These are phyloP conservation scores for Kuraishia ogatae DNA, from an alignment of 805 yeast species.

Conservation along the genomic window DNA sequence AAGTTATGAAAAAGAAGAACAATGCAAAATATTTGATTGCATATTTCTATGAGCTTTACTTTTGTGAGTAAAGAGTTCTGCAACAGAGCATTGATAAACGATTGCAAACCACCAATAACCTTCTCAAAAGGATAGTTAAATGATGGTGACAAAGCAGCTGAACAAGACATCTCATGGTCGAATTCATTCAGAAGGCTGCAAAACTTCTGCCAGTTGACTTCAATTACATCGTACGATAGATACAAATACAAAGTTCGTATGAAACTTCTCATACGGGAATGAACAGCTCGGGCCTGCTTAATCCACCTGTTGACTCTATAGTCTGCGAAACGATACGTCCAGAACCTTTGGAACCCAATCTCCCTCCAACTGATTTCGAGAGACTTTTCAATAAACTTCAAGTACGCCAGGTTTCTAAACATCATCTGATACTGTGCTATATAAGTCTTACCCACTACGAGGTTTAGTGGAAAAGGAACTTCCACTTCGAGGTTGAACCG, in stretches of 20 bases:
- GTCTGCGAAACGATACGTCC: slow-evolving; percentile 47
- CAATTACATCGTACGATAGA: slow-evolving; percentile 51
- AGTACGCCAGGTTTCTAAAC: slow-evolving; percentile 58
- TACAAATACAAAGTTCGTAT: slow-evolving; percentile 46
- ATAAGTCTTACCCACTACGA: slow-evolving; percentile 62
- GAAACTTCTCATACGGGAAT: slow-evolving; percentile 48
- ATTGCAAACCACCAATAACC: slow-evolving; percentile 37
- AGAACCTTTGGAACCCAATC: slow-evolving; percentile 51
- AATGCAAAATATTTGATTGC: slow-evolving; percentile 36
- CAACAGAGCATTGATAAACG: slow-evolving; percentile 53
- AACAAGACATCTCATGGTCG: slow-evolving; percentile 1
- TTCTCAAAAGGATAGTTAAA: slow-evolving; percentile 23
- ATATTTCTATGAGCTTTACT: slow-evolving; percentile 36
- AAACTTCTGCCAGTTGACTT: slow-evolving; percentile 40
- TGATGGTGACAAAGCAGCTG: not conserved
- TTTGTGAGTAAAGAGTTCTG: slow-evolving; percentile 62
- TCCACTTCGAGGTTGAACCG: slow-evolving; percentile 45
- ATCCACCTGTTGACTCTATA: slow-evolving; percentile 43
- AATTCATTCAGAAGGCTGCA: slow-evolving; percentile 16
- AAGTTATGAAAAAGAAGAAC: slow-evolving; percentile 40
- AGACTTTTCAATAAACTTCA: slow-evolving; percentile 53
- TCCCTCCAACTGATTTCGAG: slow-evolving; percentile 68
- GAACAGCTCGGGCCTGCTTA: slow-evolving; percentile 43
- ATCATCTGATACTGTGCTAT: slow-evolving; percentile 72
- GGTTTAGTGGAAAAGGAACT: slow-evolving; percentile 84